Conservation (phyloP, 164 flowering plant genomes). For the Berberis vulgaris region DNA sequence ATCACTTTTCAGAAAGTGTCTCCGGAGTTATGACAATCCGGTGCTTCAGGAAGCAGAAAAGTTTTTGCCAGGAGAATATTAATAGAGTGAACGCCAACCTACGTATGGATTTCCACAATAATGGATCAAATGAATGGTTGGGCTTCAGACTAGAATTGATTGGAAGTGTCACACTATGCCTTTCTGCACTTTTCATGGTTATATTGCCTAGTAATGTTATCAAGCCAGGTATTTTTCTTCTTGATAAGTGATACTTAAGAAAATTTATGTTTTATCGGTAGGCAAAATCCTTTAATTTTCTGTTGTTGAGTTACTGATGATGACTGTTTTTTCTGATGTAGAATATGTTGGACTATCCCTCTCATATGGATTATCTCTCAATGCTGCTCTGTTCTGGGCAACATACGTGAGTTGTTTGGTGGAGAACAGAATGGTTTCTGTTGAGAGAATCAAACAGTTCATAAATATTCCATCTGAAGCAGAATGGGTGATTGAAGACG, state of each 20-base stretch:
- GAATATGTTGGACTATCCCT: conserved; percentile 76
- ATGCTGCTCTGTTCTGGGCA: conserved; percentile 50
- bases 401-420: conserved; percentile 65
- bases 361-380: conserved; percentile 81
- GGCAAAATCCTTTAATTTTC: not conserved
- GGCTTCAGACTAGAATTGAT: conserved; percentile 76
- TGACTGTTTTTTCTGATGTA: conserved; percentile 11
- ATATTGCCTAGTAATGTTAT: conserved; percentile 61
- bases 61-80: conserved; percentile 56
- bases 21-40: conserved; percentile 86
- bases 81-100: conserved; percentile 57
- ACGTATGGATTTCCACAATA: conserved; percentile 90
- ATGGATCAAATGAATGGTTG: conserved; percentile 86
- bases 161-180: conserved; percentile 65
- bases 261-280: too few relatives aligned
- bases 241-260: not conserved
- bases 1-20: conserved; percentile 87
- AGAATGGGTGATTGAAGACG: conserved; percentile 50
- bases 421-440: conserved; percentile 87
- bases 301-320: not conserved
- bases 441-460: conserved; percentile 81
- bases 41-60: conserved; percentile 53
- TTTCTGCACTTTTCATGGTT: conserved; percentile 71
- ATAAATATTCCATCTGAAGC: conserved; percentile 69
- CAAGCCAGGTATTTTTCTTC: conserved; percentile 48